These are phyloP conservation scores for Aurinia saxatilis DNA, from an alignment of 345 rosid species.

Conservation along the genomic window DNA sequence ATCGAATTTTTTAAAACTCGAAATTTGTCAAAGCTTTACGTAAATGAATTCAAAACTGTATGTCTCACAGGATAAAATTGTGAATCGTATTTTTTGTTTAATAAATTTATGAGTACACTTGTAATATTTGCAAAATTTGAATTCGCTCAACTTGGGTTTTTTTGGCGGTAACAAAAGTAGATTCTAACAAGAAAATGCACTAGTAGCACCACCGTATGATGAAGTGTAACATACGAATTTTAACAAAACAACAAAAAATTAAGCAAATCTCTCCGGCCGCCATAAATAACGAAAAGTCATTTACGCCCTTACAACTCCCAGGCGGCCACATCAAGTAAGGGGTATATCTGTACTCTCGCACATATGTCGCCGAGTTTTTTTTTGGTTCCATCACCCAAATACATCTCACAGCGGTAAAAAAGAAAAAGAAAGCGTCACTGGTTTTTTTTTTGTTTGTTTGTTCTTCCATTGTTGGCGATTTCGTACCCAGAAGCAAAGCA, in stretches of 20 bases:
- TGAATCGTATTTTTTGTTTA: background rate
- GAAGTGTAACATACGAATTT: background rate
- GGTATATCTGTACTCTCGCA: conserved; percentile 16
- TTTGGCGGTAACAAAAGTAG: conserved; percentile 29
- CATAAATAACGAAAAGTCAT: background rate
- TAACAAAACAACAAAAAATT: background rate
- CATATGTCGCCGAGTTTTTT: conserved; percentile 6
- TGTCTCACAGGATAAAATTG: too few species aligned
- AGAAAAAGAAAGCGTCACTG: conserved; percentile 5
- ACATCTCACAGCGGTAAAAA: conserved; percentile 19
- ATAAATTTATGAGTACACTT: background rate
- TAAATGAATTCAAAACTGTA: background rate
- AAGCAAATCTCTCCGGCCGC: conserved; percentile 1
- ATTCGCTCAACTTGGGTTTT: background rate
- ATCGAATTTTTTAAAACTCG: background rate
- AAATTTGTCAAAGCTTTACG: background rate
- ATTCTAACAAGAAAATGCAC: conserved; percentile 1
- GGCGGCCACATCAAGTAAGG: background rate
- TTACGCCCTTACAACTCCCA: background rate
- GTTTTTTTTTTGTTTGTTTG: background rate
- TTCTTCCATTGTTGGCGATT: conserved; percentile 17
- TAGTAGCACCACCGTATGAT: background rate
- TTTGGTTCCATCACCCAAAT: background rate
- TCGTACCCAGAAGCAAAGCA: conserved; percentile 9
- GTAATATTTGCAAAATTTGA: conserved; percentile 16